Conservation (phyloP, 129 eudicot species). For the Escallonia herrerae region DNA sequence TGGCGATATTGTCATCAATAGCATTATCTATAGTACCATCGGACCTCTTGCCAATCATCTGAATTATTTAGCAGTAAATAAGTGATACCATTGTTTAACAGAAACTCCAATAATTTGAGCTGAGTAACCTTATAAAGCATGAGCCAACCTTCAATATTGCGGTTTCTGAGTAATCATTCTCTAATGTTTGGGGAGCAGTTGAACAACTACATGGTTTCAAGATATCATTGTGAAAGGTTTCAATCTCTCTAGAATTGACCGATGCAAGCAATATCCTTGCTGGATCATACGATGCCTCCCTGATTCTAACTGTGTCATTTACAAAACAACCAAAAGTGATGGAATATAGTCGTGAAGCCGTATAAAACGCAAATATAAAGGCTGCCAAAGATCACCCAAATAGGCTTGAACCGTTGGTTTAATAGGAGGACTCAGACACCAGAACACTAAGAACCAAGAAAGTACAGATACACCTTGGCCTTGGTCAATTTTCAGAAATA, state of each 20-base stretch:
- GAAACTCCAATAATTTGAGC: too few relatives aligned
- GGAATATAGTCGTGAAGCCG: not conserved
- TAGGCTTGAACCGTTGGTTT: too few relatives aligned
- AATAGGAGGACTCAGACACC: not conserved
- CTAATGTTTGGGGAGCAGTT: conserved; percentile 36
- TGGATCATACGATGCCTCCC: conserved; percentile 35
- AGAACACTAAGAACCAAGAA: not conserved
- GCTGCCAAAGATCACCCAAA: not conserved
- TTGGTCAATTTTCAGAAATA: too few relatives aligned
- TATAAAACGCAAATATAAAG: not conserved
- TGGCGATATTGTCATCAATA: conserved; percentile 10
- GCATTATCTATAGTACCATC: conserved; percentile 5
- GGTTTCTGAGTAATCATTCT: conserved; percentile 42
- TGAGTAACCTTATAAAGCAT: not conserved
- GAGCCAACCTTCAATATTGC: conserved; percentile 34
- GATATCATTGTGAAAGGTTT: conserved; percentile 30
- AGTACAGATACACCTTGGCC: not conserved
- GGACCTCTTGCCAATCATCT: conserved; percentile 41
- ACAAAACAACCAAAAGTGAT: not conserved
- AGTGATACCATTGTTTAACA: not conserved
- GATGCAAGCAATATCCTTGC: conserved; percentile 34
- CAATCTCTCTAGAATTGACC: conserved; percentile 29
- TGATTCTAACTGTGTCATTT: conserved; percentile 49
- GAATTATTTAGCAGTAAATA: conserved; percentile 20
- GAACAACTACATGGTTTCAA: conserved; percentile 31